Conservation (phyloP, 257 asterid species). For the Eucommia ulmoides region DNA sequence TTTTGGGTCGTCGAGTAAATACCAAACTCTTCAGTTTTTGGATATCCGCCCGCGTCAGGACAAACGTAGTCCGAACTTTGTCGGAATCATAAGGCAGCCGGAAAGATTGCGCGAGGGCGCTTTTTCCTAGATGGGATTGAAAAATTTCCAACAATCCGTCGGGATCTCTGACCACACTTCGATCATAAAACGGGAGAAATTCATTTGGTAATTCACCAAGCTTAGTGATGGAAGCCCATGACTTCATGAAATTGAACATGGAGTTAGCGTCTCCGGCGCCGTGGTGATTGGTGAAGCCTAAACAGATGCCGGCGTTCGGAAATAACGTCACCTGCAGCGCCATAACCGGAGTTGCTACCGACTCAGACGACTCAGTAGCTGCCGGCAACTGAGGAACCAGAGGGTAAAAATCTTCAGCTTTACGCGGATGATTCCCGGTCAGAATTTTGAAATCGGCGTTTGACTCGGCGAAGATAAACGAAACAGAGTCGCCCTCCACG, state of each 20-base stretch:
- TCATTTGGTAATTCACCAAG: background rate
- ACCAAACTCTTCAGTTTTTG: constrained; percentile 22
- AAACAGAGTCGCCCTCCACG: constrained; percentile 22
- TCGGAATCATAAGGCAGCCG: background rate
- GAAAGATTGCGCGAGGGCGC: background rate
- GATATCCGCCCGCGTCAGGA: constrained; percentile 18
- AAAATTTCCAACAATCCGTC: constrained; percentile 6
- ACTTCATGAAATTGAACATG: constrained; percentile 30
- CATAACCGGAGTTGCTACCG: constrained; percentile 15
- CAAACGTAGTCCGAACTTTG: constrained; percentile 27
- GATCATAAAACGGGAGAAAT: constrained; percentile 17
- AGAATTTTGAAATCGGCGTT: constrained; percentile 17
- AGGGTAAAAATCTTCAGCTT: constrained; percentile 20
- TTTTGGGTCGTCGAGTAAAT: constrained; percentile 15
- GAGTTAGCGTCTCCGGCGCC: constrained; percentile 51
- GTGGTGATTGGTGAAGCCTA: constrained; percentile 37
- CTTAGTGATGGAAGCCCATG: constrained; percentile 29
- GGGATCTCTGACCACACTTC: constrained; percentile 19
- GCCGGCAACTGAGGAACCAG: constrained; percentile 20
- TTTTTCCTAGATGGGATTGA: constrained; percentile 9
- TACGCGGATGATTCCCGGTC: constrained; percentile 11
- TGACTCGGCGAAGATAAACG: constrained; percentile 22
- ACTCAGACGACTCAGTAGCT: background rate
- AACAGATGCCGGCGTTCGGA: constrained; percentile 27
- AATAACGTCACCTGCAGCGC: constrained; percentile 36